These are phyloP conservation scores for Aechmea fasciata DNA, from an alignment of 176 grass and related monocot species.

Conservation along the genomic window DNA sequence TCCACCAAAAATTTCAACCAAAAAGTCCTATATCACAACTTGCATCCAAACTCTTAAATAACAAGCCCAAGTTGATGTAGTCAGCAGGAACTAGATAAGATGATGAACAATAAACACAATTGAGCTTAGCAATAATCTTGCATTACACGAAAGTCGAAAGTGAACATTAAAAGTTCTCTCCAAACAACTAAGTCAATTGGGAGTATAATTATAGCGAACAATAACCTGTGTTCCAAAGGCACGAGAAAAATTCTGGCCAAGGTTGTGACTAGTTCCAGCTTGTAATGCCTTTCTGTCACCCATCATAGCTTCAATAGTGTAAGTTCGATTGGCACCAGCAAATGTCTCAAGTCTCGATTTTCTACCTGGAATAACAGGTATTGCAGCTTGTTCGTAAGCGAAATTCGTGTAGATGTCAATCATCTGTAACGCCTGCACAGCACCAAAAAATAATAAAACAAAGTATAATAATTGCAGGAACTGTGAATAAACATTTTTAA, in stretches of 20 bases:
- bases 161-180: background rate
- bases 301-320: conserved; percentile 99
- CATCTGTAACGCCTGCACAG: conserved; percentile 88
- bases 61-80: no score
- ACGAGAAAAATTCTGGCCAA: conserved; percentile 94
- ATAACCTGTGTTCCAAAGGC: conserved; percentile 91
- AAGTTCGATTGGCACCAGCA: conserved; percentile 74
- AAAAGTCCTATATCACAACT: no score
- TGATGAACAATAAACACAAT: background rate
- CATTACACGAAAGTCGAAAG: conserved; percentile 2
- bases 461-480: conserved; percentile 3
- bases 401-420: conserved; percentile 94
- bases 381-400: conserved; percentile 83
- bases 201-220: background rate
- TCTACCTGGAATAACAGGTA: conserved; percentile 86
- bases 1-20: no score
- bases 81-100: no score
- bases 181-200: conserved; percentile 4
- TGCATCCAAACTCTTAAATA: no score
- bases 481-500: conserved; percentile 1
- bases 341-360: conserved; percentile 94
- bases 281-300: conserved; percentile 94
- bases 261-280: conserved; percentile 96
- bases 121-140: no score
- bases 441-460: conserved; percentile 19